Conservation (phyloP, 257 asterid species). For the Asclepias syriaca region DNA sequence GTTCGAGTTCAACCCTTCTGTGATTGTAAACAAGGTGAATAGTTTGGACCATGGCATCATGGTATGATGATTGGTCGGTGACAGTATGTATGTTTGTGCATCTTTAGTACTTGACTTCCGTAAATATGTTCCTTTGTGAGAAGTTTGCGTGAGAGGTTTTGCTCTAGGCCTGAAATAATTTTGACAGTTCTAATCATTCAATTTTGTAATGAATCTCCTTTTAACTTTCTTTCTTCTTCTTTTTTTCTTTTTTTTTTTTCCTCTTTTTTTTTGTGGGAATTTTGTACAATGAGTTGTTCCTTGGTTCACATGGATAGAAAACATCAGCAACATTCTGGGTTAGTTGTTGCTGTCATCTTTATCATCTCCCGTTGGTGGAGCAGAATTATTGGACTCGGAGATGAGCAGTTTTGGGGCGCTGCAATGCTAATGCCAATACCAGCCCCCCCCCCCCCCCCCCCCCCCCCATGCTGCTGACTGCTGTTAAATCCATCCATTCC, state of each 20-base stretch:
- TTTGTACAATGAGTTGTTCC: background rate
- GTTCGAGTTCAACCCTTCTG: background rate
- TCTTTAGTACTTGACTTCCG: background rate
- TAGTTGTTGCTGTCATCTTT: background rate
- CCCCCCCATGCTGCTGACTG: background rate
- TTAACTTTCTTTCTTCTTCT: no score
- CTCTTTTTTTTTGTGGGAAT: background rate
- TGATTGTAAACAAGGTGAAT: background rate
- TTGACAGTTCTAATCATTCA: conserved; percentile 10
- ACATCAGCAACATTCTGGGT: background rate
- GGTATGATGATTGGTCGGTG: background rate
- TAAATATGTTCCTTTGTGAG: conserved; percentile 2
- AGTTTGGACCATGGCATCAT: background rate
- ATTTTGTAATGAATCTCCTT: conserved; percentile 9
- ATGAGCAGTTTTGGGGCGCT: background rate
- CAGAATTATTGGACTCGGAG: background rate
- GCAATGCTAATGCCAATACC: background rate
- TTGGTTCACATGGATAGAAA: background rate
- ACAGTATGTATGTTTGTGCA: background rate
- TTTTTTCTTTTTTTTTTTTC: background rate
- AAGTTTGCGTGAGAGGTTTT: background rate
- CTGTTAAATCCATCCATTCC: background rate
- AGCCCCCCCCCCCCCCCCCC: background rate
- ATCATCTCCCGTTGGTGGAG: background rate
- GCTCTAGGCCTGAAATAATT: conserved; percentile 3